A percentile compares a stretch with the other conserved stretches of the same genome.
Evolutionary conservation across 1,284 basidiomycete species (phyloP).

Genomic region (Cryptococcus hybrid): DNA sequence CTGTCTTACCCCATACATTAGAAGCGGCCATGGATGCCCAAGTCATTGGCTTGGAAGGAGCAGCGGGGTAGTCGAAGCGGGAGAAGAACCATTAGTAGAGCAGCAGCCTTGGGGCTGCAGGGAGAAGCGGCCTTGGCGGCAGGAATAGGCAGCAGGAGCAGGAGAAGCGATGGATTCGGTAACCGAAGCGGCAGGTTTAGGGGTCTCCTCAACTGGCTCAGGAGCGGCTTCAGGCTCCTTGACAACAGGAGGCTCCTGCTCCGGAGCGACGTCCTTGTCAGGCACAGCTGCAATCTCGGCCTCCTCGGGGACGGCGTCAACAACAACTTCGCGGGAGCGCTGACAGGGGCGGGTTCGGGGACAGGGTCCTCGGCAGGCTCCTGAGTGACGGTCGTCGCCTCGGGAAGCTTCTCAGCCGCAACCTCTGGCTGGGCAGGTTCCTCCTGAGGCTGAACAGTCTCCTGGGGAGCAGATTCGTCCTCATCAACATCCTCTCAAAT

Average conservation of each 20-base stretch:
- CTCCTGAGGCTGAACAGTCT: constrained; percentile 62
- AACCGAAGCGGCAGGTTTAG: constrained; percentile 16
- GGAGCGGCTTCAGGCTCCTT: constrained; percentile 25
- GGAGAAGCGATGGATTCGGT: constrained; percentile 14
- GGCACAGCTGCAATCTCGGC: constrained; percentile 47
- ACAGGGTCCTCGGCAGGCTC: constrained; percentile 25
- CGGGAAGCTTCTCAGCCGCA: constrained; percentile 19
- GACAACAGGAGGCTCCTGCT: constrained; percentile 25
- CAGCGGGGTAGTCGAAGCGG: constrained; percentile 21
- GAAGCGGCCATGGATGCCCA: constrained; percentile 90
- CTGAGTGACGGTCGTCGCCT: constrained; percentile 29
- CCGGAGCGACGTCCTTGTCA: constrained; percentile 33
- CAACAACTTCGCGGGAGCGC: constrained; percentile 29
- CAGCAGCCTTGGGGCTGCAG: constrained; percentile 12
- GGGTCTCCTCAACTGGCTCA: constrained; percentile 14
- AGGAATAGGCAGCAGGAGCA: constrained; percentile 13
- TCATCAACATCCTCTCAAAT: constrained; percentile 86
- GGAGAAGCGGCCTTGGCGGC: constrained; percentile 9
- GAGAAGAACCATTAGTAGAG: constrained; percentile 9
- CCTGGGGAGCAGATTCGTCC: constrained; percentile 61
- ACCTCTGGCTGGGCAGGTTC: constrained; percentile 25
- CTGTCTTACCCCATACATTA: constrained; percentile 53
- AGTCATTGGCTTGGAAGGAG: constrained; percentile 58
- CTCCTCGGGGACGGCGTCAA: constrained; percentile 33
- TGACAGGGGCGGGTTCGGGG: constrained; percentile 46